Conservation (phyloP, 2,329 filamentous ascomycete species). For the Zymoseptoria brevis region DNA sequence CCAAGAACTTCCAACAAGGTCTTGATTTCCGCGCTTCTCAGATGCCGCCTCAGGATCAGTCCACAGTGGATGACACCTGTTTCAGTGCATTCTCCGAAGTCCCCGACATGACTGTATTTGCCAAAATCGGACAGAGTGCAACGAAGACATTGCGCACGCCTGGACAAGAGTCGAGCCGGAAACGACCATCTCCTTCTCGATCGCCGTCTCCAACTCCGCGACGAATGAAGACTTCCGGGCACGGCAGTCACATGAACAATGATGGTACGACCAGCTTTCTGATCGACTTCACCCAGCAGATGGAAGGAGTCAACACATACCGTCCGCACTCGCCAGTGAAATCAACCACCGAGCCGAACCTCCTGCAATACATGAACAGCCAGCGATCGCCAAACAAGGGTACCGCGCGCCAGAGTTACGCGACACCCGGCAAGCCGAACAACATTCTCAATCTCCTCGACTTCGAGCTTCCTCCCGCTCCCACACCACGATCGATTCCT, state of each 20-base stretch:
- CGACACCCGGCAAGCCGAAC: slow-evolving; percentile 38
- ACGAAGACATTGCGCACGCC: slow-evolving; percentile 31
- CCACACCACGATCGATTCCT: slow-evolving; percentile 84
- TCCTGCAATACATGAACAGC: slow-evolving; percentile 35
- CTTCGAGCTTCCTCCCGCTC: slow-evolving; percentile 88
- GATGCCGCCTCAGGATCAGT: slow-evolving; percentile 25
- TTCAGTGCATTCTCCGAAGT: slow-evolving; percentile 87
- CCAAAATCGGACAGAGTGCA: slow-evolving; percentile 55
- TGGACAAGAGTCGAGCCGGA: slow-evolving; percentile 35
- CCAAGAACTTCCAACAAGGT: slow-evolving; percentile 17
- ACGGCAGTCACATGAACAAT: slow-evolving; percentile 37
- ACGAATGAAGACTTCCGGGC: slow-evolving; percentile 33
- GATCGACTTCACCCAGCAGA: slow-evolving; percentile 79
- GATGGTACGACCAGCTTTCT: slow-evolving; percentile 72
- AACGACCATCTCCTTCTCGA: slow-evolving; percentile 34
- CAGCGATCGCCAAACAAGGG: slow-evolving; percentile 37
- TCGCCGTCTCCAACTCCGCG: slow-evolving; percentile 49
- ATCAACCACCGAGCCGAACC: slow-evolving; percentile 41
- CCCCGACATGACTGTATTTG: slow-evolving; percentile 77
- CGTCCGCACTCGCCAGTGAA: slow-evolving; percentile 47
- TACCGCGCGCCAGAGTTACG: slow-evolving; percentile 23
- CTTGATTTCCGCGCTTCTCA: slow-evolving; percentile 19
- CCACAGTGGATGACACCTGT: slow-evolving; percentile 56
- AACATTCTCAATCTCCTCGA: slow-evolving; percentile 66
- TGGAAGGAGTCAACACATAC: slow-evolving; percentile 40